Conservation (phyloP, 228 moss, liverwort and hornwort genomes). For the Sphagnum fallax region DNA sequence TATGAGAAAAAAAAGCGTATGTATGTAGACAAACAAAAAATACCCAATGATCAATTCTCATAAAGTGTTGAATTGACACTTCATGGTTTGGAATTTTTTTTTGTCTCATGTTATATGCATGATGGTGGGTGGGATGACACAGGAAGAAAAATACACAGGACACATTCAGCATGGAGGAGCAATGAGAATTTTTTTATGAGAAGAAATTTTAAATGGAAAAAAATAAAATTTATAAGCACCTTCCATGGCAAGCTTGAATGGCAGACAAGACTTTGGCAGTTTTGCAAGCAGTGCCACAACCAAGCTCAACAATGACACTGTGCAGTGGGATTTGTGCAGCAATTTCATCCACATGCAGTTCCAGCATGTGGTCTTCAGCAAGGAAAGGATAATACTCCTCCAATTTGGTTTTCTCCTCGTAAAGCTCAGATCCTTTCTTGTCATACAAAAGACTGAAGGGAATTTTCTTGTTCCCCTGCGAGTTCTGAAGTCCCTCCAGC, state of each 20-base stretch:
- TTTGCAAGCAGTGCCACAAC: constrained; percentile 32
- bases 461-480: constrained; percentile 10
- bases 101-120: too few relatives aligned
- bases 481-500: constrained; percentile 10
- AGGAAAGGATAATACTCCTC: constrained; percentile 39
- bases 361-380: constrained; percentile 30
- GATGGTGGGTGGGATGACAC: too few relatives aligned
- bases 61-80: too few relatives aligned
- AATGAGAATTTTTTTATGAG: too few relatives aligned
- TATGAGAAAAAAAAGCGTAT: too few relatives aligned
- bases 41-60: too few relatives aligned
- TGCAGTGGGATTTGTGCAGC: constrained; percentile 21
- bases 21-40: too few relatives aligned
- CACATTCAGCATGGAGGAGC: too few relatives aligned
- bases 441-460: constrained; percentile 29
- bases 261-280: constrained; percentile 25
- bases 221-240: constrained; percentile 5
- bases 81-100: too few relatives aligned
- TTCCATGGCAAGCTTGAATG: constrained; percentile 27
- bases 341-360: constrained; percentile 12
- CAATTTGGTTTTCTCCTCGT: constrained; percentile 30
- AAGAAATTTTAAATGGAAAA: too few relatives aligned
- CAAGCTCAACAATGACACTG: constrained; percentile 33
- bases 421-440: constrained; percentile 31
- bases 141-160: too few relatives aligned